Conservation (phyloP, 768 basidiomycete genomes). For the Tulasnella sp. region DNA sequence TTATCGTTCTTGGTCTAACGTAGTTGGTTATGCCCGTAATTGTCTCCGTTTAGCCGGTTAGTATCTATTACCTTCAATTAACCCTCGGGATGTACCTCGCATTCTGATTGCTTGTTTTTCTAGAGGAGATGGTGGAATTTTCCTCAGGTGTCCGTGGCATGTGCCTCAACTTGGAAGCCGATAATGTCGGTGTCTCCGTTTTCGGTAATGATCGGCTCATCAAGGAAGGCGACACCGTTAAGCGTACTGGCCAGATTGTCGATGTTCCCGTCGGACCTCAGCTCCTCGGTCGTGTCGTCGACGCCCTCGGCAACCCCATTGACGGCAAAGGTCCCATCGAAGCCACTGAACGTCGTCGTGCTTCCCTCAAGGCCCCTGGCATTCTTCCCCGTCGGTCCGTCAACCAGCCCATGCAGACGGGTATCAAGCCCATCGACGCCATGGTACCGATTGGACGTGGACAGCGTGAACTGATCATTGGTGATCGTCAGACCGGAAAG, state of each 20-base stretch:
- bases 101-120: constrained; percentile 14
- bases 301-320: constrained; percentile 99
- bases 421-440: constrained; percentile 99
- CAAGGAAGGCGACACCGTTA: constrained; percentile 99
- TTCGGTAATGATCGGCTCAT: constrained; percentile 97
- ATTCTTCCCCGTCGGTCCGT: constrained; percentile 98
- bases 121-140: constrained; percentile 99
- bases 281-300: constrained; percentile 97
- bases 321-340: constrained; percentile 98
- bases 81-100: background rate
- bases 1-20: constrained; percentile 16
- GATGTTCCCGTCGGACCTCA: constrained; percentile 97
- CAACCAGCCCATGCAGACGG: constrained; percentile 99
- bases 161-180: constrained; percentile 99
- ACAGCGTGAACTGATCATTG: constrained; percentile 99
- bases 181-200: constrained; percentile 99
- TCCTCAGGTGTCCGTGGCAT: constrained; percentile 99
- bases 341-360: constrained; percentile 87
- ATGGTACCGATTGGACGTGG: constrained; percentile 99
- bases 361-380: constrained; percentile 97
- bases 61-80: constrained; percentile 14
- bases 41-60: constrained; percentile 19
- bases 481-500: constrained; percentile 99
- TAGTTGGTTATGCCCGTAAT: background rate
- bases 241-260: constrained; percentile 99